Conservation (phyloP, 202 grass and related monocot species). For the Setaria viridis region DNA sequence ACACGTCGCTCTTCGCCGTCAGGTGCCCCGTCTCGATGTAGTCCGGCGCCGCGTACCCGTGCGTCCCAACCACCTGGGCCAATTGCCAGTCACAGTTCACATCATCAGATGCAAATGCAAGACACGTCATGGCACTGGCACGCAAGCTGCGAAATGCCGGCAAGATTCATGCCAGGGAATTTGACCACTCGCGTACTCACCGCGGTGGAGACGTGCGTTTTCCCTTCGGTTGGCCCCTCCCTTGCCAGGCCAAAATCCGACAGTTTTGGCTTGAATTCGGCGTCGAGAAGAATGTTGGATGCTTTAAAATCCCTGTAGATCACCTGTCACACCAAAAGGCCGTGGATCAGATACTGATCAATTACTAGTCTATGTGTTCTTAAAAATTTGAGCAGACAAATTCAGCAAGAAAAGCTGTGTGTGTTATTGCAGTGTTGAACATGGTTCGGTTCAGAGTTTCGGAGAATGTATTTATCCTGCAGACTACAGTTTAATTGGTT, state of each 20-base stretch:
- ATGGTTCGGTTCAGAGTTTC: conserved; percentile 20
- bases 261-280: conserved; percentile 84
- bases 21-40: conserved; percentile 96
- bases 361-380: too few species aligned
- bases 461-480: background rate
- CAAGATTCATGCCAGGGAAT: background rate
- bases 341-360: conserved; percentile 26
- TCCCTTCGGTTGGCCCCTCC: conserved; percentile 69
- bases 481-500: background rate
- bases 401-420: background rate
- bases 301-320: conserved; percentile 96
- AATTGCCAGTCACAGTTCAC: background rate
- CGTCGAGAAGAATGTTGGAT: conserved; percentile 78
- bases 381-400: background rate
- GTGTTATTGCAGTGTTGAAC: background rate
- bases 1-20: conserved; percentile 81
- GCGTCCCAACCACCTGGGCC: conserved; percentile 75
- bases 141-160: background rate
- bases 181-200: conserved; percentile 36
- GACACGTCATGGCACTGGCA: background rate
- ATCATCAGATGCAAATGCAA: background rate
- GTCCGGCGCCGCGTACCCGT: conserved; percentile 88
- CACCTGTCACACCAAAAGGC: conserved; percentile 54
- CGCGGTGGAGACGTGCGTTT: conserved; percentile 84
- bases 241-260: conserved; percentile 87